Evolutionary conservation across 257 asterid genomes (phyloP), one percentile per base, ranked within the genome.

Genomic region (Nicotiana noctiflora): DNA sequence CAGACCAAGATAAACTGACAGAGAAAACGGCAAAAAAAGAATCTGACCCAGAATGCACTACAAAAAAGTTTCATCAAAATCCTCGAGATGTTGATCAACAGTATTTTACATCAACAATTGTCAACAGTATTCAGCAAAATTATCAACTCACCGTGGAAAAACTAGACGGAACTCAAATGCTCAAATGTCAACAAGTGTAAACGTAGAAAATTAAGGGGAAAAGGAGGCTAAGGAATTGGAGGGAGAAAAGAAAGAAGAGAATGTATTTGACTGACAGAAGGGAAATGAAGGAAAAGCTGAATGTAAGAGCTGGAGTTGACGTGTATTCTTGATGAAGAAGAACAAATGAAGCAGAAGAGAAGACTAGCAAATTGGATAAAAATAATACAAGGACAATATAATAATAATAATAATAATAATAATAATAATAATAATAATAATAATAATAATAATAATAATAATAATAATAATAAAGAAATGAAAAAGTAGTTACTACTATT

Each of bases 401-500:
- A 72, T 46, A 37, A 65, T 3, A 29, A 29, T 3, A 29, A 29
- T 29, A 29, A 29, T 29, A 29, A 29, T 29, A 29, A 25, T 25
- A 25, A 25, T 25, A 25, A 25, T 25, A 25, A 31, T 4, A 31
- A 31, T 31, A 31, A 31, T 4, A 31, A 31, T 31, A 31, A 31
- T 31, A 31, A 31, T 31, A 31, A 31, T 31, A 31, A 31, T 31
- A 31, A 31, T 31, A 31, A 31, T 31, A 31, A 32, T 32, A 5
- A 32, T 32, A 32, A 32, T 32, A 32, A 32, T 32, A 5, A 32
- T 32, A 77, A 72, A 55, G 59, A 40, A 14, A 80, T n/a, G 83
- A 56, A 61, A 77, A 81, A 76, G 67, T 75, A 75, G 86, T 60
- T 75, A 40, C 81, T 84, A 89, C 87, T 85, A 88, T 83, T 68